A percentile compares a stretch with the other conserved stretches of the same genome.
Conservation (phyloP, 2,329 filamentous ascomycete genomes). For the Neoscytalidium dimidiatum region DNA sequence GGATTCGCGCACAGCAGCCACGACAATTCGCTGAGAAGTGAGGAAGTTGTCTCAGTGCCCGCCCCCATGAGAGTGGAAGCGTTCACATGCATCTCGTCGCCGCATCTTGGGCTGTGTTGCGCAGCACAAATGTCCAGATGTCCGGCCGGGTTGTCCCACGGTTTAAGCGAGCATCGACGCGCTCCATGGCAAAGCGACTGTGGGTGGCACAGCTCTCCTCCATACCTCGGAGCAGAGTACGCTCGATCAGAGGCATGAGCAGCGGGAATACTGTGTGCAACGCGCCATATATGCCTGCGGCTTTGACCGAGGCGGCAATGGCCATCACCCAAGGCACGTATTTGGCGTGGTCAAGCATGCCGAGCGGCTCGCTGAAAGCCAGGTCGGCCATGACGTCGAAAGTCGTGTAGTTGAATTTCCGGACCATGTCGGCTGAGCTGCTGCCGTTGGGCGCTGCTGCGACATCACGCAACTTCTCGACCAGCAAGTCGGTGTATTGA, state of each 20-base stretch:
- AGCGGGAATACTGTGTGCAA: background rate
- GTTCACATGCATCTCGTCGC: slow-evolving; percentile 43
- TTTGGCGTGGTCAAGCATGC: slow-evolving; percentile 31
- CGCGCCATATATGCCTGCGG: background rate
- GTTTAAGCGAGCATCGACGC: slow-evolving; percentile 29
- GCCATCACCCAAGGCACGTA: slow-evolving; percentile 35
- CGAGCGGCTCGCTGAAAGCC: slow-evolving; percentile 29
- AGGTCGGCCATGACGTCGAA: slow-evolving; percentile 33
- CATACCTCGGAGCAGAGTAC: background rate
- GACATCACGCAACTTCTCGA: slow-evolving; percentile 31
- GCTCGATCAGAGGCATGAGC: background rate
- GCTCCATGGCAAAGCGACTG: background rate
- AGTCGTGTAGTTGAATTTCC: slow-evolving; percentile 30
- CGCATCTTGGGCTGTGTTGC: slow-evolving; percentile 26
- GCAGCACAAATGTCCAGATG: slow-evolving; percentile 45
- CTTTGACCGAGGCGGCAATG: slow-evolving; percentile 30
- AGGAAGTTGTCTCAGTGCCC: slow-evolving; percentile 50
- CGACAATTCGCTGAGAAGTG: slow-evolving; percentile 39
- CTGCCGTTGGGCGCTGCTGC: background rate
- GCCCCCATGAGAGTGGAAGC: slow-evolving; percentile 42
- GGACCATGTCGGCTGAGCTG: slow-evolving; percentile 36
- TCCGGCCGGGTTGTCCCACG: slow-evolving; percentile 25
- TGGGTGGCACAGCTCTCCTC: background rate
- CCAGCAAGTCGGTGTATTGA: slow-evolving; percentile 42
- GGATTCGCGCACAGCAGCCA: slow-evolving; percentile 34